phyloP scores from a whole-genome alignment of 2,329 filamentous ascomycete genomes.

The Cytospora schulzeri region DNA sequence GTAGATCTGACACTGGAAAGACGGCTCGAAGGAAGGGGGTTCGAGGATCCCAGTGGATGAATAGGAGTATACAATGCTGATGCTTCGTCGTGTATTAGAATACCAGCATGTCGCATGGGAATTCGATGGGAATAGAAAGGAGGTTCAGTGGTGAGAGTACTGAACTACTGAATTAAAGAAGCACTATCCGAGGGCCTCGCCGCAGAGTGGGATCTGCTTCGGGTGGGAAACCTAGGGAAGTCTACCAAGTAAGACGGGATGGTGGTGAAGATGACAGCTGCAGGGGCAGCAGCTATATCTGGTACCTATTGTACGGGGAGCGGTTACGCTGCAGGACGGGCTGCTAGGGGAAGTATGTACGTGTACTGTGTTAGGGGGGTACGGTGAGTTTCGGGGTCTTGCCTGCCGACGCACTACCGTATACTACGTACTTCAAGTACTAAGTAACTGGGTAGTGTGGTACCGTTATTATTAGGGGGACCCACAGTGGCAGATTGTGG shows the following conservation, averaged over 20 bases:
- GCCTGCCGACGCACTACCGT: conserved; percentile 14
- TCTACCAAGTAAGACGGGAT: conserved; percentile 11
- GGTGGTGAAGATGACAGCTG: conserved; percentile 17
- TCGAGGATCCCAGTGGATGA: conserved; percentile 2
- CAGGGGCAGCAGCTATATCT: conserved; percentile 14
- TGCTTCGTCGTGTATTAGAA: conserved; percentile 7
- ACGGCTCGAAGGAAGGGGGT: background rate
- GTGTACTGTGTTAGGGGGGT: background rate
- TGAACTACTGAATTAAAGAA: conserved; percentile 13
- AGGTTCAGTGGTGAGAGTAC: conserved; percentile 10
- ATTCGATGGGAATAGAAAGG: background rate
- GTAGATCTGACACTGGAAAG: background rate
- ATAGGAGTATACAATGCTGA: conserved; percentile 5
- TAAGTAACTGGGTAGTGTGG: background rate
- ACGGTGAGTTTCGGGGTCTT: conserved; percentile 16
- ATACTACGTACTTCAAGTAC: background rate
- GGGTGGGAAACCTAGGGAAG: background rate
- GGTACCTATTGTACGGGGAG: background rate
- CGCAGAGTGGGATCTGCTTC: conserved; percentile 14
- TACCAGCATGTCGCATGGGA: conserved; percentile 9
- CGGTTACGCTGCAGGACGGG: background rate
- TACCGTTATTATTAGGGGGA: background rate
- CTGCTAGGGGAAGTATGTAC: background rate
- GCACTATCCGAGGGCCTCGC: conserved; percentile 9
- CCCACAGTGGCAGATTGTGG: background rate